These are phyloP conservation scores for Ceratobasidium sp. DNA, from an alignment of 1,284 basidiomycete genomes.

Conservation along the genomic window DNA sequence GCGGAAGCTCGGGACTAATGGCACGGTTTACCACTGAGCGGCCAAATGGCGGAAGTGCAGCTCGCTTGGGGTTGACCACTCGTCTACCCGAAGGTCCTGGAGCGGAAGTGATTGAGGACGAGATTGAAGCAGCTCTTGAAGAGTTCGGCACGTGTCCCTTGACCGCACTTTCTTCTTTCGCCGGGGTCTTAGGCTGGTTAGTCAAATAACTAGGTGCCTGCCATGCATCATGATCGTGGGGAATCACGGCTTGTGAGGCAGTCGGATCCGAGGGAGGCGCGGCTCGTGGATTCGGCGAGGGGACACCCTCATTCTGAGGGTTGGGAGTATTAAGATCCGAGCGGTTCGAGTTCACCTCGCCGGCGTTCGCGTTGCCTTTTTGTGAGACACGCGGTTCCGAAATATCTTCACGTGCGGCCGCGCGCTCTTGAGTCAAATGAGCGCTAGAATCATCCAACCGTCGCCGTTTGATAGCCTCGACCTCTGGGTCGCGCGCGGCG, in stretches of 20 bases:
- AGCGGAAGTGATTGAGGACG: neutral
- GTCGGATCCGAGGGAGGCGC: neutral
- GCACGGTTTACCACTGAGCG: neutral
- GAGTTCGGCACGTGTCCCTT: neutral
- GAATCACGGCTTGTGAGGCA: neutral
- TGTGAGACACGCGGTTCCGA: neutral
- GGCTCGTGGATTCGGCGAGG: neutral
- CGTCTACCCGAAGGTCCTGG: neutral
- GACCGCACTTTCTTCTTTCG: neutral
- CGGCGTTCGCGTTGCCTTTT: neutral
- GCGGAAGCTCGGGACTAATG: constrained; percentile 4
- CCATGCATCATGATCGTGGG: constrained; percentile 38
- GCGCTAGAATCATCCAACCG: constrained; percentile 13
- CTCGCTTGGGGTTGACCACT: neutral
- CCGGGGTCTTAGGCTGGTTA: neutral
- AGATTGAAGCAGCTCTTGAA: neutral
- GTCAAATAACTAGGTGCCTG: constrained; percentile 16
- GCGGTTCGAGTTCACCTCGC: neutral
- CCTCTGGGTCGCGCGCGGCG: neutral
- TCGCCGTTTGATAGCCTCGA: constrained; percentile 5
- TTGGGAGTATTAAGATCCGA: neutral
- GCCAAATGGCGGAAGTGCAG: neutral
- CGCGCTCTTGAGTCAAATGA: neutral
- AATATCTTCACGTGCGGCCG: neutral
- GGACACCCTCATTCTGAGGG: neutral